Evolutionary conservation across 2,329 filamentous ascomycete species (phyloP).

Genomic region (Penicillium psychrosexuale): DNA sequence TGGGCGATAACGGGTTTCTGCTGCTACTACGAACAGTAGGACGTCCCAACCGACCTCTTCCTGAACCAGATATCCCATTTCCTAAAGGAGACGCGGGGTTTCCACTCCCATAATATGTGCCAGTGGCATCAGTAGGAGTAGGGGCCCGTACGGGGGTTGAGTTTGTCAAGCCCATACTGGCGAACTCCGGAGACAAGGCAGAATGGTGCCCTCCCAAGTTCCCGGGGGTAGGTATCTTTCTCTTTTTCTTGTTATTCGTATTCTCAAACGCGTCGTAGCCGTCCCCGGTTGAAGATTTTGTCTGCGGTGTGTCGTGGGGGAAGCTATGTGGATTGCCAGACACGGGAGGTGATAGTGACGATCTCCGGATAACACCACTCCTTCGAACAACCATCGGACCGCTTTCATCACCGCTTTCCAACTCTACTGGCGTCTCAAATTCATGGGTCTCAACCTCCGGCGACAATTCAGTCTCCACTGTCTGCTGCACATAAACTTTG

Average conservation of each 20-base stretch:
- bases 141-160: slow-evolving; percentile 45
- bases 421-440: slow-evolving; percentile 55
- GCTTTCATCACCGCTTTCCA: slow-evolving; percentile 63
- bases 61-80: slow-evolving; percentile 77
- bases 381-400: slow-evolving; percentile 42
- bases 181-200: slow-evolving; percentile 61
- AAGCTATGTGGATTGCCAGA: slow-evolving; percentile 5
- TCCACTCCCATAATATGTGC: slow-evolving; percentile 57
- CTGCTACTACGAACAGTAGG: slow-evolving; percentile 49
- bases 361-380: slow-evolving; percentile 42
- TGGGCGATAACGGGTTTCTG: slow-evolving; percentile 60
- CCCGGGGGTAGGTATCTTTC: slow-evolving; percentile 90
- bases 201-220: slow-evolving; percentile 61
- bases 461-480: slow-evolving; percentile 40
- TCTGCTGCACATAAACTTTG: slow-evolving; percentile 47
- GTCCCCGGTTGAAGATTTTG: slow-evolving; percentile 65
- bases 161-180: slow-evolving; percentile 58
- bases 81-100: slow-evolving; percentile 54
- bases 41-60: slow-evolving; percentile 78
- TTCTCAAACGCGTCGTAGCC: slow-evolving; percentile 98
- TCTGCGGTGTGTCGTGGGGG: slow-evolving; percentile 19
- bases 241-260: slow-evolving; percentile 98
- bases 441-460: slow-evolving; percentile 40
- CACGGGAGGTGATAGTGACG: slow-evolving; percentile 32
- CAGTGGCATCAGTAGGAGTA: slow-evolving; percentile 46